phyloP scores from a whole-genome alignment of 768 basidiomycete genomes.

The Lactarius hatsudake region DNA sequence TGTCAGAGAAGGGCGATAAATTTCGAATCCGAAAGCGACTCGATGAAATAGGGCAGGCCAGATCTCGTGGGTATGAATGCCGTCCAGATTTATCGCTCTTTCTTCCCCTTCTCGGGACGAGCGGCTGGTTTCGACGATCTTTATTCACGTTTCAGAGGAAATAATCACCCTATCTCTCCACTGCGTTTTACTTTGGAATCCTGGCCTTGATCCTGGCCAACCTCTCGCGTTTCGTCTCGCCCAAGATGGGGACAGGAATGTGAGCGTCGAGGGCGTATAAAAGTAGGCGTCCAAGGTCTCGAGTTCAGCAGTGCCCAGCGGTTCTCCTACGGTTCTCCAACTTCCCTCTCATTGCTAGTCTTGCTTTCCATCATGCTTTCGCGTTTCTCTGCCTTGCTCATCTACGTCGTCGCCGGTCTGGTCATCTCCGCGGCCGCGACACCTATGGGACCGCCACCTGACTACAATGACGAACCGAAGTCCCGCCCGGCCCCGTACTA shows the following conservation, averaged over 20 bases:
- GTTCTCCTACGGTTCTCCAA: conserved; percentile 20
- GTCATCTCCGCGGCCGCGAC: conserved; percentile 17
- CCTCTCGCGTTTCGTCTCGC: background rate
- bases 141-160: background rate
- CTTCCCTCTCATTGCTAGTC: conserved; percentile 11
- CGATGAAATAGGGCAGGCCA: background rate
- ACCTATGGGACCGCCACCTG: conserved; percentile 1
- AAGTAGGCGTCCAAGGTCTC: background rate
- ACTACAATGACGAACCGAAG: conserved; percentile 13
- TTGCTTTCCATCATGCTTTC: conserved; percentile 23
- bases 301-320: conserved; percentile 20
- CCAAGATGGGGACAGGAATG: conserved; percentile 6
- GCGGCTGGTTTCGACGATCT: background rate
- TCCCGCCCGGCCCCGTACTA: conserved; percentile 3
- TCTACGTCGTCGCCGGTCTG: conserved; percentile 19
- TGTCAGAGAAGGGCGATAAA: background rate
- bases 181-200: background rate
- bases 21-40: background rate
- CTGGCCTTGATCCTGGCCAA: no score
- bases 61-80: background rate
- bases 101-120: background rate
- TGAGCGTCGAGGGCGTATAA: conserved; percentile 10
- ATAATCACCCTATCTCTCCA: background rate
- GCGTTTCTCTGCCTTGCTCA: conserved; percentile 17
- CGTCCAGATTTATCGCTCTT: background rate